Percentiles rank a stretch among this genome's conserved stretches.
These are phyloP conservation scores for Suillus ampliporus DNA, from an alignment of 768 basidiomycete species.

Conservation along the genomic window DNA sequence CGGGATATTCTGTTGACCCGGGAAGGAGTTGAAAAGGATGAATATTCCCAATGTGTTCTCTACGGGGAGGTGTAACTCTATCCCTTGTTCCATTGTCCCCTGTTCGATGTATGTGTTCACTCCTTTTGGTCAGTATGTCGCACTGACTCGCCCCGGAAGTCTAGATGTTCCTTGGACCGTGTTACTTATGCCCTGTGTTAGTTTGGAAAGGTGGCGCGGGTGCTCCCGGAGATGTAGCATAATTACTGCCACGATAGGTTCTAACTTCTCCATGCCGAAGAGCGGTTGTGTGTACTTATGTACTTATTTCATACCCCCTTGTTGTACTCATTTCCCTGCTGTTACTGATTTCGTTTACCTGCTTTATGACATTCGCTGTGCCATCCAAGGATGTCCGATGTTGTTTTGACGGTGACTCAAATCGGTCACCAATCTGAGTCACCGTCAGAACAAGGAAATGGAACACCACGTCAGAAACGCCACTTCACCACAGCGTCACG, in stretches of 20 bases:
- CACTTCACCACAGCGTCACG: not conserved
- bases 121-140: not conserved
- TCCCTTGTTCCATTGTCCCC: too few species aligned
- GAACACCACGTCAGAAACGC: not conserved
- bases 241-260: too few species aligned
- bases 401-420: too few species aligned
- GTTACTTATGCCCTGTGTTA: not conserved
- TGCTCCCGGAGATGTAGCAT: not conserved
- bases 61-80: slow-evolving; percentile 44
- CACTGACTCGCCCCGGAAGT: not conserved
- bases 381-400: not conserved
- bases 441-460: too few species aligned
- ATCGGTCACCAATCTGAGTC: not conserved
- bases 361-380: not conserved
- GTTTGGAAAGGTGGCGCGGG: not conserved
- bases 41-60: slow-evolving; percentile 70
- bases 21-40: slow-evolving; percentile 58
- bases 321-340: not conserved
- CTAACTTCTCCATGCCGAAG: not conserved
- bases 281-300: not conserved
- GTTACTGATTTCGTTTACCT: not conserved
- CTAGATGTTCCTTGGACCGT: not conserved
- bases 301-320: too few species aligned
- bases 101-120: not conserved
- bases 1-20: slow-evolving; percentile 76